Evolutionary conservation across 306 rosid species (phyloP).

Genomic region (Begonia masoniana): DNA sequence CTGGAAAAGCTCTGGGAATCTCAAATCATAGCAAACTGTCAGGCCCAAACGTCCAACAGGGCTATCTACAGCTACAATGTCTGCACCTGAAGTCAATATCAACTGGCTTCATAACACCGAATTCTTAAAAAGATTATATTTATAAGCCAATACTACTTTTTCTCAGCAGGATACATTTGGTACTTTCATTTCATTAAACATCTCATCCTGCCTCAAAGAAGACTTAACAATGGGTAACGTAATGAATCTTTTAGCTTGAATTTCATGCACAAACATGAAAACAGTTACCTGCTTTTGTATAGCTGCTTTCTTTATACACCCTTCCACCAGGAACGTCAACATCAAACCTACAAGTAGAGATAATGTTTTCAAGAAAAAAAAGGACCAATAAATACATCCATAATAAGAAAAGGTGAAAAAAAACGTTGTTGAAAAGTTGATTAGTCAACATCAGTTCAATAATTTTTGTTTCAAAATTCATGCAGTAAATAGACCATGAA

Average conservation of each 20-base stretch:
- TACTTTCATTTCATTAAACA: background rate
- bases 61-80: constrained; percentile 68
- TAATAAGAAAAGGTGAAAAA: too few relatives aligned
- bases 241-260: constrained; percentile 5
- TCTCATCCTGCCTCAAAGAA: background rate
- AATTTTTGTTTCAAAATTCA: too few relatives aligned
- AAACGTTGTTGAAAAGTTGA: too few relatives aligned
- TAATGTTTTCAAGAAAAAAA: background rate
- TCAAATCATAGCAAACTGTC: constrained; percentile 87
- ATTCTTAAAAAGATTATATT: constrained; percentile 1
- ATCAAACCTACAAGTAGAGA: constrained; percentile 59
- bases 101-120: constrained; percentile 8
- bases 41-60: constrained; percentile 88
- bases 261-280: constrained; percentile 1
- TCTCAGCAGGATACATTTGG: background rate
- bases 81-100: constrained; percentile 46
- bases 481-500: too few relatives aligned
- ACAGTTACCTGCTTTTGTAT: constrained; percentile 63
- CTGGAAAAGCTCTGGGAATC: constrained; percentile 87
- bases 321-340: constrained; percentile 95
- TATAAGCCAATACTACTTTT: background rate
- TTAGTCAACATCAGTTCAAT: too few relatives aligned
- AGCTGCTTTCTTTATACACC: constrained; percentile 68
- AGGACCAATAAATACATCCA: too few relatives aligned
- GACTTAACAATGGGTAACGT: too few relatives aligned